phyloP scores from a whole-genome alignment of 83 land plant species.

The Diphasiastrum complanatum region DNA sequence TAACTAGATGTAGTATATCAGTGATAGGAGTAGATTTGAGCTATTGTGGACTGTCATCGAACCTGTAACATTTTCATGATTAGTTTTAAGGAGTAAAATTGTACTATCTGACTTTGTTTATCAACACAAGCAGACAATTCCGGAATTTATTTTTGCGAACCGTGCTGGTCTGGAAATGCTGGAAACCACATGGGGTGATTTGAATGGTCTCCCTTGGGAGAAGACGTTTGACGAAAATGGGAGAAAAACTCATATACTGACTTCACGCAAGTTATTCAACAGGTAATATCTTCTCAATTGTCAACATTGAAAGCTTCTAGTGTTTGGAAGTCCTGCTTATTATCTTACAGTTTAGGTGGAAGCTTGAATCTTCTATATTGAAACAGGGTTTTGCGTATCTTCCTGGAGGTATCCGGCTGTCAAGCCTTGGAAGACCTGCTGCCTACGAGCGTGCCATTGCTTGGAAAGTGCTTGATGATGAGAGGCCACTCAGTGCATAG shows the following conservation, averaged over 20 bases:
- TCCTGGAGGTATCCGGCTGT: slow-evolving; percentile 11
- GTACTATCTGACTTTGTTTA: not conserved
- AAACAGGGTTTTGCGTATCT: slow-evolving; percentile 21
- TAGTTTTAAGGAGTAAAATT: not conserved
- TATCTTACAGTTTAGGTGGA: not conserved
- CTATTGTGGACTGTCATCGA: slow-evolving; percentile 1
- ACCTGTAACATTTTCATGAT: not conserved
- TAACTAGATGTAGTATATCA: no score
- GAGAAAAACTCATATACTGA: slow-evolving; percentile 53
- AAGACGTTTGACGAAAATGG: slow-evolving; percentile 72
- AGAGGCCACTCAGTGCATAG: slow-evolving; percentile 14
- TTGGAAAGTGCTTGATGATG: slow-evolving; percentile 22
- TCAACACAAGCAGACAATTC: slow-evolving; percentile 34
- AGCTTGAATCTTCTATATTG: not conserved
- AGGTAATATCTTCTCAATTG: slow-evolving; percentile 35
- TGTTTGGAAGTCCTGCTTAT: not conserved
- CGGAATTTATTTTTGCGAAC: slow-evolving; percentile 74
- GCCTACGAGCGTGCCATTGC: slow-evolving; percentile 23
- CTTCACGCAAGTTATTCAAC: slow-evolving; percentile 63
- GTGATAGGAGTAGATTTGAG: no score
- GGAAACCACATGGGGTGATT: slow-evolving; percentile 66
- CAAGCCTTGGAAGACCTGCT: slow-evolving; percentile 18
- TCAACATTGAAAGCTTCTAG: slow-evolving; percentile 10
- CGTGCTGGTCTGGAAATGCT: slow-evolving; percentile 90
- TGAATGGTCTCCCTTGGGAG: slow-evolving; percentile 62